Evolutionary conservation across 176 grass and related monocot species (phyloP).

Genomic region (Lolium perenne): DNA sequence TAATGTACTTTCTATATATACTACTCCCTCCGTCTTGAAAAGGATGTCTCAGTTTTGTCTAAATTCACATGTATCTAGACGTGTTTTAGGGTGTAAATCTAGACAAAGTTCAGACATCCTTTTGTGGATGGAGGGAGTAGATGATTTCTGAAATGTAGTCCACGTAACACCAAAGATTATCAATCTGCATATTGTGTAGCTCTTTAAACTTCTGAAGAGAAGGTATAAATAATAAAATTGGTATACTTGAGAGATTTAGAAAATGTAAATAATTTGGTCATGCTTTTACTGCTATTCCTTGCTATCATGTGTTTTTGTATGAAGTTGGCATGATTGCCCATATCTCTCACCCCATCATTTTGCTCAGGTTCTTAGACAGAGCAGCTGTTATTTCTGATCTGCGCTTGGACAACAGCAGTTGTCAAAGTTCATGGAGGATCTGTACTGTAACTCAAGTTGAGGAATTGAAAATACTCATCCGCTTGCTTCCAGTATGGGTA

Average conservation of each 20-base stretch:
- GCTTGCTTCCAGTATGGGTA: conserved; percentile 76
- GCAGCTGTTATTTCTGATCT: conserved; percentile 66
- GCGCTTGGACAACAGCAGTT: conserved; percentile 34
- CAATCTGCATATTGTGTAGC: neutral
- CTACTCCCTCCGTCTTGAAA: too few relatives aligned
- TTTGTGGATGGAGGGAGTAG: too few relatives aligned
- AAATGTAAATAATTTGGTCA: neutral
- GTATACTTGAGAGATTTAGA: neutral
- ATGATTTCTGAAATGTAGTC: neutral
- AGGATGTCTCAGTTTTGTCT: too few relatives aligned
- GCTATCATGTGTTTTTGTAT: conserved; percentile 1
- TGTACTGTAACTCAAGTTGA: conserved; percentile 76
- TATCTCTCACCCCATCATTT: conserved; percentile 26
- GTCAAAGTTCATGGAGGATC: conserved; percentile 46
- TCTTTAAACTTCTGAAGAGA: conserved; percentile 27
- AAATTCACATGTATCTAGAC: too few relatives aligned
- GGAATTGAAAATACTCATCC: conserved; percentile 80
- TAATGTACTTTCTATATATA: too few relatives aligned
- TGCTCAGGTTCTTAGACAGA: conserved; percentile 72
- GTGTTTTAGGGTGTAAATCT: too few relatives aligned
- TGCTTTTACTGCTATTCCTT: neutral
- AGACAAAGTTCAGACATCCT: too few relatives aligned
- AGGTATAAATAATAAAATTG: neutral
- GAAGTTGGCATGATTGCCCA: neutral
- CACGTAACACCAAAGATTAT: neutral